A percentile compares a stretch with the other conserved stretches of the same genome.
Evolutionary conservation across 768 basidiomycete genomes (phyloP).

Genomic region (Rhizopogon vulgaris): DNA sequence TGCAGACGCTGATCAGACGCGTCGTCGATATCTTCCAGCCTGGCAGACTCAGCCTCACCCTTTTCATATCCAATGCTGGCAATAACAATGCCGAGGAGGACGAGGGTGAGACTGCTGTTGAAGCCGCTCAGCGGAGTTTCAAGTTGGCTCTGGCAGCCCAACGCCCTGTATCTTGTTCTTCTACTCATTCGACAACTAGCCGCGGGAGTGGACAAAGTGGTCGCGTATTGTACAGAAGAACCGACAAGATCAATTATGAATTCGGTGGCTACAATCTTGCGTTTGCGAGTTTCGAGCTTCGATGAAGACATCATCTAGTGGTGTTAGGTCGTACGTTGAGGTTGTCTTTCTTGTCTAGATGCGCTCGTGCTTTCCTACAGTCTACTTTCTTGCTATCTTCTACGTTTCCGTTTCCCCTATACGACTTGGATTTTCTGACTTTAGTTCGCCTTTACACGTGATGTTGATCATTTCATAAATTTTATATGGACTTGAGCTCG

Average conservation of each 20-base stretch:
- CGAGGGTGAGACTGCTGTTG: slow-evolving; percentile 49
- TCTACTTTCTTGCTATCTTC: slow-evolving; percentile 13
- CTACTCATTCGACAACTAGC: slow-evolving; percentile 11
- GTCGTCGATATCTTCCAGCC: slow-evolving; percentile 94
- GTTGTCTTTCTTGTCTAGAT: slow-evolving; percentile 18
- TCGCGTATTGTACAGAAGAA: slow-evolving; percentile 58
- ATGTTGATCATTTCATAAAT: neutral
- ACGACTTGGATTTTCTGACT: slow-evolving; percentile 5
- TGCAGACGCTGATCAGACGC: slow-evolving; percentile 76
- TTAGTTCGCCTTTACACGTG: slow-evolving; percentile 9
- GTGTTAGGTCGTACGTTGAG: slow-evolving; percentile 9
- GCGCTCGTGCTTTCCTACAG: slow-evolving; percentile 7
- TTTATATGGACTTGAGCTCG: neutral
- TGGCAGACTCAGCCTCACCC: slow-evolving; percentile 73
- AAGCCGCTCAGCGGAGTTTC: slow-evolving; percentile 71
- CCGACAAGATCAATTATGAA: slow-evolving; percentile 98
- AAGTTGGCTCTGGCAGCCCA: slow-evolving; percentile 48
- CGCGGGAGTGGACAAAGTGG: slow-evolving; percentile 12
- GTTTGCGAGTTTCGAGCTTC: slow-evolving; percentile 78
- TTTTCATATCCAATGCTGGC: slow-evolving; percentile 77
- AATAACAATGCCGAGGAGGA: slow-evolving; percentile 37
- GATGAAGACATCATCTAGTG: slow-evolving; percentile 18
- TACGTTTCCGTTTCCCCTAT: slow-evolving; percentile 4
- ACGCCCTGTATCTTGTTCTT: slow-evolving; percentile 19
- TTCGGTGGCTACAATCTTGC: slow-evolving; percentile 90